A percentile compares a stretch with the other conserved stretches of the same genome.
These are phyloP conservation scores for Basipetospora chlamydospora DNA, from an alignment of 2,329 filamentous ascomycete genomes.

Conservation along the genomic window DNA sequence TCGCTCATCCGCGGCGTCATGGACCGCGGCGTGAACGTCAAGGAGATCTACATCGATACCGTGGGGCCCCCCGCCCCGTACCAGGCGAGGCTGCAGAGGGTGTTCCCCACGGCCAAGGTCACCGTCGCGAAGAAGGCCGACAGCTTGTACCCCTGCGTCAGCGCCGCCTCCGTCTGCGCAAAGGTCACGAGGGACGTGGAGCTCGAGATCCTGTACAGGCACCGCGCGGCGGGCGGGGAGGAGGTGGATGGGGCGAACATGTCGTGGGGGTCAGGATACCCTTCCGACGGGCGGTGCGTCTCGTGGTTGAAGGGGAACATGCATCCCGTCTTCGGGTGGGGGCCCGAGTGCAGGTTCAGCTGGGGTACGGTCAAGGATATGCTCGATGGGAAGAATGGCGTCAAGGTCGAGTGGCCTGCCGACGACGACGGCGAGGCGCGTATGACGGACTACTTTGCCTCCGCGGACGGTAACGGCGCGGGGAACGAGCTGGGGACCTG, in stretches of 20 bases:
- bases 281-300: constrained; percentile 68
- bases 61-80: constrained; percentile 73
- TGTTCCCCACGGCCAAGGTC: constrained; percentile 66
- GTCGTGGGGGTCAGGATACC: constrained; percentile 85
- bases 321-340: constrained; percentile 93
- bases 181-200: constrained; percentile 92
- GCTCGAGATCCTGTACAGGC: constrained; percentile 61
- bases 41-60: constrained; percentile 89
- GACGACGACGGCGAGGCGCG: constrained; percentile 55
- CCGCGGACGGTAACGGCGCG: constrained; percentile 23
- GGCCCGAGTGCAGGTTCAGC: constrained; percentile 80
- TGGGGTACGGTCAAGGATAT: constrained; percentile 94
- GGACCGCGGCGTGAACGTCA: constrained; percentile 63
- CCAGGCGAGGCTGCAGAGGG: constrained; percentile 66
- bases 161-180: constrained; percentile 83
- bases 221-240: constrained; percentile 14
- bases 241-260: constrained; percentile 22
- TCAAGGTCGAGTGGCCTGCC: constrained; percentile 72
- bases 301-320: constrained; percentile 74
- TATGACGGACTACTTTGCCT: constrained; percentile 62
- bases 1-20: constrained; percentile 66
- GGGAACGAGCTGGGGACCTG: constrained; percentile 56
- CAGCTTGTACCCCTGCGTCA: constrained; percentile 81
- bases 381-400: constrained; percentile 58
- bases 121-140: constrained; percentile 87